Evolutionary conservation across 495 filamentous ascomycete genomes (phyloP), one percentile per base, ranked within the genome.

Genomic region (Penicillium salamii): DNA sequence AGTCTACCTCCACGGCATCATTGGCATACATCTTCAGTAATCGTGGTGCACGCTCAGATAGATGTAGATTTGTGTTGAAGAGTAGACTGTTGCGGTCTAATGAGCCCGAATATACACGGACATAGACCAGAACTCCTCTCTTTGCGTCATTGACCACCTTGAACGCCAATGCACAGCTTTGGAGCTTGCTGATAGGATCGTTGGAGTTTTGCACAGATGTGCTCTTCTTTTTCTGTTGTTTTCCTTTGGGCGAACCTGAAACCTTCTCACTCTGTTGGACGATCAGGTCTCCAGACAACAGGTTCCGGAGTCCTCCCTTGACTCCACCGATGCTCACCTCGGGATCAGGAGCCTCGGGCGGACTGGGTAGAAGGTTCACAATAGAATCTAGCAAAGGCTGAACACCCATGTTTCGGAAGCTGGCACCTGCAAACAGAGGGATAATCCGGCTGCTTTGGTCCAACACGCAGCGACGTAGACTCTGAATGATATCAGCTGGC

Each of bases 11-110:
- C 15, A 92, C 79, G 1, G 90, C 87, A 54, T 96, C 87, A 28
- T 84, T 87, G 53, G 89, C 95, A 53, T 95, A 95, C 82, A 99
- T 97, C 47, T 88, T 89, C 39, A 97, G 70, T 15, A 99, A 78
- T 23, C 85, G 81, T 3, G 87, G 86, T 0, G 88, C 89, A 31
- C 86, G 79, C 55, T 99, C 95, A 3, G 86, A 85, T n/a, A 82
- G 66, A 33, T 88, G 81, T 1, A 97, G 78, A 58, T 88, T 90
- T 23, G 91, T 90, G 65, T 99, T 97, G 81, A 83, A 97, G 19
- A 96, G 78, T 13, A 82, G 67, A 36, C 84, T 77, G 50, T 88
- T 87, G 20, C 85, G 80, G 53, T 81, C 80, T 18, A 99, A 71
- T 2, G 80, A 76, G 6, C 95, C 95, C 8, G 89, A 88, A 67